Percentiles rank a stretch among this genome's conserved stretches.
phyloP scores from a whole-genome alignment of 2,329 filamentous ascomycete genomes.

The Coleophoma crateriformis region DNA sequence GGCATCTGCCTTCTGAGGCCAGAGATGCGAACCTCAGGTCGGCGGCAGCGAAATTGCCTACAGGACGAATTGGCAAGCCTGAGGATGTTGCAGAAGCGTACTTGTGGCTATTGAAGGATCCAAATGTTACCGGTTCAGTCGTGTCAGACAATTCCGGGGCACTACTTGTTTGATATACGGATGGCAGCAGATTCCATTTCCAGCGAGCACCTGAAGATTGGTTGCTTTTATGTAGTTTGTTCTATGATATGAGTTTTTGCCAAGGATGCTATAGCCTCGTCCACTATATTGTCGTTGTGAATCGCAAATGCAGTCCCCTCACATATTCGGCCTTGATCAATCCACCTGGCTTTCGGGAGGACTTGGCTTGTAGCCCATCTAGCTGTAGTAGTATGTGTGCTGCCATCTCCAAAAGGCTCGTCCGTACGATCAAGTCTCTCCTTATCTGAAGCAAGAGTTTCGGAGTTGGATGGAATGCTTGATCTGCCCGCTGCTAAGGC shows the following conservation, averaged over 20 bases:
- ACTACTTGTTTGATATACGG: not conserved
- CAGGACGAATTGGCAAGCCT: not conserved
- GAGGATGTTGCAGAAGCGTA: conserved; percentile 36
- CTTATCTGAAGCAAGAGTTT: conserved; percentile 11
- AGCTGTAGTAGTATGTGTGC: conserved; percentile 51
- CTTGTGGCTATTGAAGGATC: conserved; percentile 33
- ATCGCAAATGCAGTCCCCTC: conserved; percentile 33
- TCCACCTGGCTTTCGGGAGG: conserved; percentile 43
- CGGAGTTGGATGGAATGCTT: conserved; percentile 12
- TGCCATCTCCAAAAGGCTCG: conserved; percentile 51
- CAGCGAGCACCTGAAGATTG: not conserved
- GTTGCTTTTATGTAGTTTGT: no score
- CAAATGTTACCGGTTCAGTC: conserved; percentile 20
- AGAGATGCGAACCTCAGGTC: conserved; percentile 11
- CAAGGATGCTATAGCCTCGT: no score
- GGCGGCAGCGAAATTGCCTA: not conserved
- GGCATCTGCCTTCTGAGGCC: conserved; percentile 14
- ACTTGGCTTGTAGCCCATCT: conserved; percentile 52
- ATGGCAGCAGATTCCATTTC: not conserved
- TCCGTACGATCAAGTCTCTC: conserved; percentile 37
- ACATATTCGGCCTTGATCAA: conserved; percentile 43
- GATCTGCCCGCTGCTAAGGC: conserved; percentile 48
- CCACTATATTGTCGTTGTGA: no score
- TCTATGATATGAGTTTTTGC: no score
- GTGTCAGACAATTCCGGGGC: not conserved